These are phyloP conservation scores for Apiospora arundinis DNA, from an alignment of 2,329 filamentous ascomycete genomes.

Conservation along the genomic window DNA sequence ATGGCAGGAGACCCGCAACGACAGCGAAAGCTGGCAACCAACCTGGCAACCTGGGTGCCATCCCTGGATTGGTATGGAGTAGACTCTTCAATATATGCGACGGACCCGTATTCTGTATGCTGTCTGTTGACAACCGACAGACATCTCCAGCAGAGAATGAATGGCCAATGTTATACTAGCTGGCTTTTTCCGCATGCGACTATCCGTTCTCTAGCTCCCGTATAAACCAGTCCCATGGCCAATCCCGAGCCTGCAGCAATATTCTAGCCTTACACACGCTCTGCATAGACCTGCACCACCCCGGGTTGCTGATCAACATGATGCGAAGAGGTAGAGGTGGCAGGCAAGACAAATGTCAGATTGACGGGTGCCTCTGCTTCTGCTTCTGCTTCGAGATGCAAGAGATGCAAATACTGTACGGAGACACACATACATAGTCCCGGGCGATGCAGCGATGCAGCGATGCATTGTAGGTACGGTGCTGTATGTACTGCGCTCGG, in stretches of 20 bases:
- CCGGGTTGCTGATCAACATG: slow-evolving; percentile 5
- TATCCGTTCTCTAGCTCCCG: slow-evolving; percentile 22
- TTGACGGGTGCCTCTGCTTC: slow-evolving; percentile 8
- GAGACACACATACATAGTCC: background rate
- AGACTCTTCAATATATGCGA: slow-evolving; percentile 9
- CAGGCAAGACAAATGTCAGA: slow-evolving; percentile 5
- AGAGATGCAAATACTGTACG: too few species aligned
- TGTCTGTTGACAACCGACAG: background rate
- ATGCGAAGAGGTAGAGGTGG: background rate
- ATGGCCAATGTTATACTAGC: background rate
- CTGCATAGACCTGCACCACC: slow-evolving; percentile 17
- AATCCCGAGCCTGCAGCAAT: background rate
- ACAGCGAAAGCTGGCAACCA: background rate
- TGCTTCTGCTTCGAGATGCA: background rate
- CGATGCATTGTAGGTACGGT: background rate
- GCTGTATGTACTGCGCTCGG: background rate
- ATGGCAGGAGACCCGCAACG: background rate
- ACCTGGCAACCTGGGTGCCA: background rate
- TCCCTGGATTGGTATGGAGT: background rate
- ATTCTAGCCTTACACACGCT: background rate
- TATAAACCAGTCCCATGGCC: background rate
- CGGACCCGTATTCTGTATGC: background rate
- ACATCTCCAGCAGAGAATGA: background rate
- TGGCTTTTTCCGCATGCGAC: slow-evolving; percentile 18
- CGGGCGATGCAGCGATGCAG: background rate